Conservation (phyloP, 2,329 filamentous ascomycete species). For the Trichophaea hybrida region DNA sequence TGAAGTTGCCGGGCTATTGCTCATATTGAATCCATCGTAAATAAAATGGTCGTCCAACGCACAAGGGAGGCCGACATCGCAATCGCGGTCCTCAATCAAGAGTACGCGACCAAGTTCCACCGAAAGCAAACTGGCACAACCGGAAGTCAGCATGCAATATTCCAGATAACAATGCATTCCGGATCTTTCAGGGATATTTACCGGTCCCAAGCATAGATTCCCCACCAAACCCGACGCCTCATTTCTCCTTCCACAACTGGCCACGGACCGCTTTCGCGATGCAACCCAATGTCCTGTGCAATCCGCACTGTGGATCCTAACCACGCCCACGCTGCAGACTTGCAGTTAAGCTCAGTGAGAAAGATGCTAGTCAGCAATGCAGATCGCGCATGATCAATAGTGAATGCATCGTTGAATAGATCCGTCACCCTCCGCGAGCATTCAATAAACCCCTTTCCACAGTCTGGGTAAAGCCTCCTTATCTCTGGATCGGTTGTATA, state of each 20-base stretch:
- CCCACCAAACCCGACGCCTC: constrained; percentile 73
- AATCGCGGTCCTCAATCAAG: constrained; percentile 75
- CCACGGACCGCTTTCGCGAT: constrained; percentile 59
- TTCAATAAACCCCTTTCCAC: constrained; percentile 55
- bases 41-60: constrained; percentile 69
- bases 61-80: constrained; percentile 66
- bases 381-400: constrained; percentile 59
- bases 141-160: background rate
- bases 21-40: constrained; percentile 35
- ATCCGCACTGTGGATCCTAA: constrained; percentile 64
- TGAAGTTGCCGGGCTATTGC: constrained; percentile 31
- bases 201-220: constrained; percentile 80
- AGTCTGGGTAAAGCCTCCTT: constrained; percentile 34
- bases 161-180: constrained; percentile 5
- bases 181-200: constrained; percentile 30
- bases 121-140: constrained; percentile 45
- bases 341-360: constrained; percentile 72
- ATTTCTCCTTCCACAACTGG: constrained; percentile 68
- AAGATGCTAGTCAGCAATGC: constrained; percentile 63
- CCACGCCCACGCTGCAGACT: constrained; percentile 75
- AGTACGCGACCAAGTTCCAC: constrained; percentile 69
- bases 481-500: constrained; percentile 44
- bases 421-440: constrained; percentile 56
- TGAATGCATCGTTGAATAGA: constrained; percentile 66
- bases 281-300: constrained; percentile 70